Evolutionary conservation across 106 monocot species (phyloP).

Genomic region (Vanilla planifolia): DNA sequence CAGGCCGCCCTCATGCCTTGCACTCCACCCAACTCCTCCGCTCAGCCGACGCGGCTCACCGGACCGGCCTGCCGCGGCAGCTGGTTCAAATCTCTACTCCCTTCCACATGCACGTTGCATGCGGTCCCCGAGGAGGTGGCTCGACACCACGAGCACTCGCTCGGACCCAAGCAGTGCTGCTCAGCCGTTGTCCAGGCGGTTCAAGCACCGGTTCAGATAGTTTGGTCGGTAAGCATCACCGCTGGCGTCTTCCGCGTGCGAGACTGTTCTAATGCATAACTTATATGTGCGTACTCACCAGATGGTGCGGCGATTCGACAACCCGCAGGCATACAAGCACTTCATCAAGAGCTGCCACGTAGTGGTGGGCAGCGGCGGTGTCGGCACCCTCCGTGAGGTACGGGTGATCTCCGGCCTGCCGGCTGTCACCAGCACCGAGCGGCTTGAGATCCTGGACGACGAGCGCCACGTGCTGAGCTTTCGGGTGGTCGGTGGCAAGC

Average conservation of each 20-base stretch:
- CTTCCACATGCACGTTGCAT: too few relatives aligned
- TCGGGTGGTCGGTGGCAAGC: constrained; percentile 59
- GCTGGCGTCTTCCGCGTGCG: too few relatives aligned
- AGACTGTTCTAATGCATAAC: too few relatives aligned
- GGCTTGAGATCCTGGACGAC: constrained; percentile 67
- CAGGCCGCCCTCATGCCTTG: too few relatives aligned
- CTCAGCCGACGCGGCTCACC: too few relatives aligned
- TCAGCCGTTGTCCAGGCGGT: constrained; percentile 41
- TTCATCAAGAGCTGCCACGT: constrained; percentile 66
- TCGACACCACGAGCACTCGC: constrained; percentile 36
- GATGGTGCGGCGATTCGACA: constrained; percentile 59
- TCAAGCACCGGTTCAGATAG: constrained; percentile 32
- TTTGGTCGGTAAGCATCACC: too few relatives aligned
- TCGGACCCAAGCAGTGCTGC: constrained; percentile 35
- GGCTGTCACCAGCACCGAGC: constrained; percentile 44
- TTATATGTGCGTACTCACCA: too few relatives aligned
- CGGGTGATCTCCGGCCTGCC: constrained; percentile 55
- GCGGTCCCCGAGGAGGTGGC: too few relatives aligned
- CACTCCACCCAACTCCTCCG: too few relatives aligned
- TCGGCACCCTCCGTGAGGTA: constrained; percentile 56
- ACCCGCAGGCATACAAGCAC: constrained; percentile 56
- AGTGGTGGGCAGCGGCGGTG: constrained; percentile 26
- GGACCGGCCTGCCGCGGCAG: too few relatives aligned
- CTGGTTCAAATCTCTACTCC: too few relatives aligned
- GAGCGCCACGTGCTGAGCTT: constrained; percentile 60